These are phyloP conservation scores for Saccharomyces hybrid DNA, from an alignment of 1,139 yeast species.

Conservation along the genomic window DNA sequence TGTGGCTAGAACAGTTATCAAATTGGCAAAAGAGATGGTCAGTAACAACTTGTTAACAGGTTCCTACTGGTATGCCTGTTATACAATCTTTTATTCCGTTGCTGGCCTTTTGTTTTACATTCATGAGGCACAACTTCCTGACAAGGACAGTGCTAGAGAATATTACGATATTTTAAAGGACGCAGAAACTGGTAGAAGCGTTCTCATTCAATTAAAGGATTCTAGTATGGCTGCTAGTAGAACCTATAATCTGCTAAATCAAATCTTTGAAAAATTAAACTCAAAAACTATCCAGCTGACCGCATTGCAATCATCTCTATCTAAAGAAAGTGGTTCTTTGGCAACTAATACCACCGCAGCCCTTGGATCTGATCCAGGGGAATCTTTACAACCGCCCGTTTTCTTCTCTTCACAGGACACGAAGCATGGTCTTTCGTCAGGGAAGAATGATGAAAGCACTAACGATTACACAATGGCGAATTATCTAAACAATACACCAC, in stretches of 20 bases:
- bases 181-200: constrained; percentile 75
- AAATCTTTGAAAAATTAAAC: constrained; percentile 75
- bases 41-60: constrained; percentile 69
- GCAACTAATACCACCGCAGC: not conserved
- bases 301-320: constrained; percentile 3
- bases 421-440: not conserved
- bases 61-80: constrained; percentile 88
- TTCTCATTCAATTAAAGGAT: constrained; percentile 62
- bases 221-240: constrained; percentile 72
- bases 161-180: constrained; percentile 55
- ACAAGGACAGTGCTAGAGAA: constrained; percentile 58
- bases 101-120: constrained; percentile 82
- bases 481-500: not conserved
- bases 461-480: not conserved
- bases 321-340: not conserved
- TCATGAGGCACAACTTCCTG: constrained; percentile 55
- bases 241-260: constrained; percentile 70
- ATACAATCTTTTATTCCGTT: constrained; percentile 82
- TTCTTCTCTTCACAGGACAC: not conserved
- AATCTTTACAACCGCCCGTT: not conserved
- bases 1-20: constrained; percentile 78
- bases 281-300: constrained; percentile 20
- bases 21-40: constrained; percentile 76
- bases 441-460: not conserved
- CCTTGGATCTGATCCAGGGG: not conserved